Conservation (phyloP, 2,329 filamentous ascomycete genomes). For the Penicillium sp. region DNA sequence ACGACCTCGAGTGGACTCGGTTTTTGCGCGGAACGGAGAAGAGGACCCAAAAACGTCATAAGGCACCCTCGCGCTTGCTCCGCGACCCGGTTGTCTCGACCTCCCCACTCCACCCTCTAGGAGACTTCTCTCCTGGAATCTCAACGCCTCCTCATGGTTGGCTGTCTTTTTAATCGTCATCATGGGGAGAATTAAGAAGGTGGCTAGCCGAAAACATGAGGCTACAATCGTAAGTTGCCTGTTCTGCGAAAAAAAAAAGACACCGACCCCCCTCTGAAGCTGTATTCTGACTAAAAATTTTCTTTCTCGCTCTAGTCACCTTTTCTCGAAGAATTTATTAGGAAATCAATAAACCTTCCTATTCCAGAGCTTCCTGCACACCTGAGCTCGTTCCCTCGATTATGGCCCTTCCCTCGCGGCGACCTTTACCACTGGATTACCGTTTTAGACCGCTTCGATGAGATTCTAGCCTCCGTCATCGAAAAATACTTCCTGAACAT, state of each 20-base stretch:
- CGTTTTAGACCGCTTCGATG: conserved; percentile 89
- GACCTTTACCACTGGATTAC: conserved; percentile 99
- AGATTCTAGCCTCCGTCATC: conserved; percentile 80
- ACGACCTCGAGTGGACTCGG: conserved; percentile 19
- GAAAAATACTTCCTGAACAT: conserved; percentile 77
- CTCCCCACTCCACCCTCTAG: conserved; percentile 30
- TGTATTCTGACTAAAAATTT: conserved; percentile 26
- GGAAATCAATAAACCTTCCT: conserved; percentile 64
- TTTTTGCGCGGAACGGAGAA: conserved; percentile 34
- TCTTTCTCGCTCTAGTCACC: conserved; percentile 67
- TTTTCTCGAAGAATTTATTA: conserved; percentile 81
- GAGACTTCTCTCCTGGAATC: conserved; percentile 33
- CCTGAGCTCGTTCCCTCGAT: conserved; percentile 78
- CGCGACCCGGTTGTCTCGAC: conserved; percentile 35
- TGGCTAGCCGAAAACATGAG: conserved; percentile 56
- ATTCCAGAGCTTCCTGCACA: conserved; percentile 77
- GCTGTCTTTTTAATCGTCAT: conserved; percentile 37
- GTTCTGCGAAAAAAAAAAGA: conserved; percentile 5
- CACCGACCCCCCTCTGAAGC: conserved; percentile 7
- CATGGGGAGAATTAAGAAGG: conserved; percentile 60
- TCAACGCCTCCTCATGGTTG: conserved; percentile 45
- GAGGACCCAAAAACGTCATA: conserved; percentile 44
- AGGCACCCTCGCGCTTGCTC: conserved; percentile 37
- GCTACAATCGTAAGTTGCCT: conserved; percentile 52
- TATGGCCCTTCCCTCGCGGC: conserved; percentile 94